Evolutionary conservation across 441 rosid species (phyloP).

Genomic region (Lepidium campestre): DNA sequence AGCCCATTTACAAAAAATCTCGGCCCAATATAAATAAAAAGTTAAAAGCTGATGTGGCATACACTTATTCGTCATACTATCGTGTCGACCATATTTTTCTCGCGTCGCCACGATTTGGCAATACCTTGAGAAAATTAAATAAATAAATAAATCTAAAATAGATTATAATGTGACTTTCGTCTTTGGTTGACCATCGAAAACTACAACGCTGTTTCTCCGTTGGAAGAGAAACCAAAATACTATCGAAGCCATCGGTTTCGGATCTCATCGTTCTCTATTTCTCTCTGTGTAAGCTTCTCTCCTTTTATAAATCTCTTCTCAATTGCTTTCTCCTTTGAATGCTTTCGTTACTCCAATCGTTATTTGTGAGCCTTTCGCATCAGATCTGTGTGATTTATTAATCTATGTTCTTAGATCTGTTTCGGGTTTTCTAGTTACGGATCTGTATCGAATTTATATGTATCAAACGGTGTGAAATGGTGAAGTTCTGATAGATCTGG

Average conservation of each 20-base stretch:
- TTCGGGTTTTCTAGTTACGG: not conserved
- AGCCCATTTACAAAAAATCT: not conserved
- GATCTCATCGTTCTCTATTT: constrained; percentile 10
- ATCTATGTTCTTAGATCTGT: constrained; percentile 3
- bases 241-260: constrained; percentile 16
- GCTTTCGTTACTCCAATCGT: not conserved
- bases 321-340: not conserved
- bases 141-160: not conserved
- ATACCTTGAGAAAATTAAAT: not conserved
- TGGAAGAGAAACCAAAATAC: not conserved
- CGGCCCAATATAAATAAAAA: constrained; percentile 10
- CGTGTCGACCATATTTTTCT: constrained; percentile 21
- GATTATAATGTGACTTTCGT: constrained; percentile 16
- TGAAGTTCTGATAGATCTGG: constrained; percentile 14
- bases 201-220: constrained; percentile 20
- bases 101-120: constrained; percentile 24
- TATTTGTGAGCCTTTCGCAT: constrained; percentile 9
- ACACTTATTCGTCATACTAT: constrained; percentile 19
- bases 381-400: constrained; percentile 2
- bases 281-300: too few relatives aligned
- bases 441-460: not conserved
- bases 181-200: constrained; percentile 24
- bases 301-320: not conserved
- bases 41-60: not conserved
- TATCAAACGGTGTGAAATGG: not conserved